These are phyloP conservation scores for Tylopilus sp. DNA, from an alignment of 768 basidiomycete genomes.

Conservation along the genomic window DNA sequence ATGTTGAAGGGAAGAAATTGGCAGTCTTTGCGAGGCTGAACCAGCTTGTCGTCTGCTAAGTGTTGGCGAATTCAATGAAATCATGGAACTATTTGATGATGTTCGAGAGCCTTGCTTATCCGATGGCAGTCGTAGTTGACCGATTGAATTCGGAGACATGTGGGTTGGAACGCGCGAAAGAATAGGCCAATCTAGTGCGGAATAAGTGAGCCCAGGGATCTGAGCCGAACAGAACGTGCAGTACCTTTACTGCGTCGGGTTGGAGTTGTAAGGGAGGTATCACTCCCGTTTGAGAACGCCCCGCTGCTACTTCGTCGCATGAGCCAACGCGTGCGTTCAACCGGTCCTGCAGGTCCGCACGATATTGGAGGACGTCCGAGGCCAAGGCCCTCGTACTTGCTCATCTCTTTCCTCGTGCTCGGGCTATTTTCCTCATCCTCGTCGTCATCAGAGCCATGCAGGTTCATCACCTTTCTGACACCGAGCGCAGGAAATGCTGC, in stretches of 20 bases:
- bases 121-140: conserved; percentile 34
- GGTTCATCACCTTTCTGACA: conserved; percentile 23
- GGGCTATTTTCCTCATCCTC: conserved; percentile 65
- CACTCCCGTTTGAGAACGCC: conserved; percentile 75
- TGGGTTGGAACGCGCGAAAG: conserved; percentile 46
- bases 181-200: conserved; percentile 51
- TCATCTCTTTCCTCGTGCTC: conserved; percentile 46
- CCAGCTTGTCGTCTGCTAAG: conserved; percentile 34
- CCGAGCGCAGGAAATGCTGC: conserved; percentile 58
- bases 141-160: conserved; percentile 45
- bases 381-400: conserved; percentile 61
- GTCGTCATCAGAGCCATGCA: conserved; percentile 55
- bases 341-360: conserved; percentile 28
- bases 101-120: conserved; percentile 56
- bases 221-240: too few species aligned
- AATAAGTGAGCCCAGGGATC: neutral
- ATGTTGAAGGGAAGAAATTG: conserved; percentile 21
- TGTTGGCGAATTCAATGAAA: conserved; percentile 46
- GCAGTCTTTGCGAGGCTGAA: conserved; percentile 21
- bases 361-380: conserved; percentile 51
- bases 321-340: conserved; percentile 54
- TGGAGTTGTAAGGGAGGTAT: conserved; percentile 59
- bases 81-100: conserved; percentile 50
- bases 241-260: conserved; percentile 50
- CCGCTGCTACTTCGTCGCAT: conserved; percentile 80